A percentile compares a stretch with the other conserved stretches of the same genome.
These are phyloP conservation scores for Mucor plumbeus DNA, from an alignment of 371 early-diverging fungal species.

Conservation along the genomic window DNA sequence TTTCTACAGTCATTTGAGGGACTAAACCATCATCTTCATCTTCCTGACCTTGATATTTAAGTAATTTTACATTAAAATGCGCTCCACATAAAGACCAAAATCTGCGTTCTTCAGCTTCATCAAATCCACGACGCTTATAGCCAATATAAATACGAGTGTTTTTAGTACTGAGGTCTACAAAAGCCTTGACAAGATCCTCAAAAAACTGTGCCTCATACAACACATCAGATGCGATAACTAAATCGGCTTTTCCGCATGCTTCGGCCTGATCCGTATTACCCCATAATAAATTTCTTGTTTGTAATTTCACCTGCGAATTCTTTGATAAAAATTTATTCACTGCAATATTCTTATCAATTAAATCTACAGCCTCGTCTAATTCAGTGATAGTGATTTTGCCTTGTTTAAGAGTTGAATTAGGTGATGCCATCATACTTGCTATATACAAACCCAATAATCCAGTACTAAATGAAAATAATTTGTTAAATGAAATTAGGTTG, in stretches of 20 bases:
- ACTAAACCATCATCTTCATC: constrained; percentile 33
- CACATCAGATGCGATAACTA: constrained; percentile 68
- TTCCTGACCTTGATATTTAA: constrained; percentile 16
- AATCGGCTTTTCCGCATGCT: constrained; percentile 44
- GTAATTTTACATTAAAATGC: constrained; percentile 29
- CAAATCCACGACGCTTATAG: constrained; percentile 59
- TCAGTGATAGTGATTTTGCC: constrained; percentile 56
- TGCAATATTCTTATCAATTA: constrained; percentile 49
- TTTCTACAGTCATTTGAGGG: constrained; percentile 31
- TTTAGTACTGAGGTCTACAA: constrained; percentile 47
- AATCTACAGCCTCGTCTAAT: constrained; percentile 53
- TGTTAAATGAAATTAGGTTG: background rate
- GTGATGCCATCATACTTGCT: constrained; percentile 42
- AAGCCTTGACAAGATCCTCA: constrained; percentile 50
- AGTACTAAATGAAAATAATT: constrained; percentile 35
- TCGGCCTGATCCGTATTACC: constrained; percentile 31
- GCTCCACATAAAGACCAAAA: constrained; percentile 52
- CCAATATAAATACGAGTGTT: constrained; percentile 61
- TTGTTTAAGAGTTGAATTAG: constrained; percentile 10
- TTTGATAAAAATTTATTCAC: constrained; percentile 32
- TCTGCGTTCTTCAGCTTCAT: constrained; percentile 36
- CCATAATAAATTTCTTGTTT: constrained; percentile 40
- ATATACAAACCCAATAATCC: constrained; percentile 61
- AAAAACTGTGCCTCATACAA: constrained; percentile 61
- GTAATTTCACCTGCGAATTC: constrained; percentile 6